phyloP scores from a whole-genome alignment of 345 rosid species.

The Eucalyptus pauciflora region DNA sequence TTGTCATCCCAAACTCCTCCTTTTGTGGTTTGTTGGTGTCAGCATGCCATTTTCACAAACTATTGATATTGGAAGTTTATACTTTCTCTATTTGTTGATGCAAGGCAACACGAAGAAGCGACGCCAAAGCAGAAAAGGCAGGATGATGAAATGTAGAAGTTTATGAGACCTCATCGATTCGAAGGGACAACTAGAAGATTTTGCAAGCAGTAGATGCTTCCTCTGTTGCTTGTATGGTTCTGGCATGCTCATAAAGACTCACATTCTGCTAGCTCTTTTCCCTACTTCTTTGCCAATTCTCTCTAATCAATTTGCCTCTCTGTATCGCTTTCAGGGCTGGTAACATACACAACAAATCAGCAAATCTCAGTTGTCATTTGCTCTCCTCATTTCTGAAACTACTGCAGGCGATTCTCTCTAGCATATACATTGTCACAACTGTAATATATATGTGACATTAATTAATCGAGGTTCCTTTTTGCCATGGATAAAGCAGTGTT shows the following conservation, averaged over 20 bases:
- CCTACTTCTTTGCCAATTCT: background rate
- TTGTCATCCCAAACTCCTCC: background rate
- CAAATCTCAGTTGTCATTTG: background rate
- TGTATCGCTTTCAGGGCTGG: background rate
- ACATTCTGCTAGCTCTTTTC: background rate
- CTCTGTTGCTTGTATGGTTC: background rate
- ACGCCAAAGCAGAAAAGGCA: background rate
- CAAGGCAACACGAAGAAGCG: background rate
- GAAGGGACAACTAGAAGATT: background rate
- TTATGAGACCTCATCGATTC: background rate
- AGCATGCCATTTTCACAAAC: background rate
- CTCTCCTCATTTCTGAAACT: background rate
- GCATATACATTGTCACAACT: background rate
- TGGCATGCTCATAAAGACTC: background rate
- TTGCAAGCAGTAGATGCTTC: background rate
- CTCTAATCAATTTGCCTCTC: background rate
- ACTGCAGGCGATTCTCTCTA: background rate
- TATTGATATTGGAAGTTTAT: background rate
- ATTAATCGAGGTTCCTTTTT: background rate
- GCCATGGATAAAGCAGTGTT: background rate
- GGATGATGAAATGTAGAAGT: background rate
- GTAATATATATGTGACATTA: background rate
- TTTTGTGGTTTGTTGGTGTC: background rate
- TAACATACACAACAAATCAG: background rate
- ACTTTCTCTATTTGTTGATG: background rate